Base-by-base conservation (phyloP, 495 filamentous ascomycete species). In the Tuber indicum region DNA sequence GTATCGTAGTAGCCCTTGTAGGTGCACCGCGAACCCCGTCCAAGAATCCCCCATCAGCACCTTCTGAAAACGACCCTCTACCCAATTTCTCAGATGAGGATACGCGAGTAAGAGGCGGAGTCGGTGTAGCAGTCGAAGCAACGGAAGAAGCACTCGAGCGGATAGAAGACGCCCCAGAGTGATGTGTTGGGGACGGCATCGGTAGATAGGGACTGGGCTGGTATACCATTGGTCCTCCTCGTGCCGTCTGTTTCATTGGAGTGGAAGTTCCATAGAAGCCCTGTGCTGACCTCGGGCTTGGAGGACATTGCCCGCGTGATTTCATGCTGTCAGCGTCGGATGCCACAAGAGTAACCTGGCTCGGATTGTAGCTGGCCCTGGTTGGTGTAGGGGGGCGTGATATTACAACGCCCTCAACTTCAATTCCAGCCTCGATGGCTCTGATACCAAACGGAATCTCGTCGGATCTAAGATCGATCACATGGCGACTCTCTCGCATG, bases 401-500 rank as follows among this genome's bases (percentile, higher is more conserved):
- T 41, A 94, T 91, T 90, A 93, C 97, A 72, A 98, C 94, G 9
- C 94, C 96, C 77, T 96, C 92, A 19, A 96, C 89, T 81, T 93
- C 89, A 39, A 97, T 87, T 19, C 94, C 94, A 78, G 89, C 92
- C 82, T 99, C 92, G 44, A 99, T 88, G 23, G 95, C 94, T 81
- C 92, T 90, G 45, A 97, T 90, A 41, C 96, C 96, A 81, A 98
- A 99, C 5, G 93, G 94, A 71, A 97, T 88, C 21, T 93, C 90
- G 74, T 89, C 87, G 41, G 81, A 81, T 82, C 85, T 81, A 19
- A 81, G 72, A 75, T 84, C 79, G 26, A 78, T 80, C 70, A 84
- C 76, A 44, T 85, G 77, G 70, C 82, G 86, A 23, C 85, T 87
- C 82, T 86, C 87, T 47, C 88, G 86, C 84, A 90, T 84, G 76